Conservation (phyloP, 257 asterid genomes). For the Plantago ovata region DNA sequence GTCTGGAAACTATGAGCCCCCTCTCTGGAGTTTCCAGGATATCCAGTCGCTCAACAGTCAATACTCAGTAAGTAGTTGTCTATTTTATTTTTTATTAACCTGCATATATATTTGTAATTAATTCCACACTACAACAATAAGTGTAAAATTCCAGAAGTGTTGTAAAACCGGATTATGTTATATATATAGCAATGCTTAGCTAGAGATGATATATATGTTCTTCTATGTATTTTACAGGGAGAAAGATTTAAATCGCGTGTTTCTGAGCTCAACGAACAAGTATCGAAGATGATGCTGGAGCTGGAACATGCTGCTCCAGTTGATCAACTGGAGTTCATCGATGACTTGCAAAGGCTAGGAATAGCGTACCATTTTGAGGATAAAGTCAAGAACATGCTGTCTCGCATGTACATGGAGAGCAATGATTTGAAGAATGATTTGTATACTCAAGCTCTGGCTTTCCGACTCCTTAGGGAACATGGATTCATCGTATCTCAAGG, state of each 20-base stretch:
- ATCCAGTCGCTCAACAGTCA: constrained; percentile 33
- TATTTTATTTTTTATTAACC: too few relatives aligned
- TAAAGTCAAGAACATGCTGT: background rate
- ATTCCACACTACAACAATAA: too few relatives aligned
- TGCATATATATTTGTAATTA: too few relatives aligned
- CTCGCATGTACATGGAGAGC: background rate
- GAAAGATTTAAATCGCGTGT: constrained; percentile 19
- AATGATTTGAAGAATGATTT: background rate
- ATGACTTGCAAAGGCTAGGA: background rate
- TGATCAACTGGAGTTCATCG: background rate
- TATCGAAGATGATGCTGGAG: constrained; percentile 14
- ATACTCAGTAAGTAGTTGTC: constrained; percentile 28
- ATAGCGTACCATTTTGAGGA: background rate
- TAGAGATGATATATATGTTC: too few relatives aligned
- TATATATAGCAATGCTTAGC: too few relatives aligned
- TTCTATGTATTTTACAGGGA: too few relatives aligned
- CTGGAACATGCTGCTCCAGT: constrained; percentile 3
- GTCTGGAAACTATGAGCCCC: constrained; percentile 41
- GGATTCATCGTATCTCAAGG: constrained; percentile 3
- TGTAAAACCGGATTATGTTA: too few relatives aligned
- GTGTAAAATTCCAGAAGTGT: too few relatives aligned
- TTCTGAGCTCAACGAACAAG: constrained; percentile 18
- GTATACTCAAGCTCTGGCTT: background rate
- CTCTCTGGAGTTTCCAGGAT: constrained; percentile 31
- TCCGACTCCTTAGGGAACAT: constrained; percentile 11